Conservation (phyloP, 2,329 filamentous ascomycete genomes). For the Aspergillus clavatus region DNA sequence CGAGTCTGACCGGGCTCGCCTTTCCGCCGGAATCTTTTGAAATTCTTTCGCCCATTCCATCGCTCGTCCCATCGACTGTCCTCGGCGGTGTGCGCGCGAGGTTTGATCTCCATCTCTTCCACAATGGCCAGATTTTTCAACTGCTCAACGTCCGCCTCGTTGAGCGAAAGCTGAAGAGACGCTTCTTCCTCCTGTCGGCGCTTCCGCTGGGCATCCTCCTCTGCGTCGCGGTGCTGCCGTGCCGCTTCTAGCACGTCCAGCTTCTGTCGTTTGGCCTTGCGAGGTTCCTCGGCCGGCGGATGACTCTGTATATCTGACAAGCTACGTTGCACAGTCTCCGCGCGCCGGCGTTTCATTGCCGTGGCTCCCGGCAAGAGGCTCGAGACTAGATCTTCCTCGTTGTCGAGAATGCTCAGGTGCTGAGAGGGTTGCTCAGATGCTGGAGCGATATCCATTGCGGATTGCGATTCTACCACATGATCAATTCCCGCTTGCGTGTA, state of each 20-base stretch:
- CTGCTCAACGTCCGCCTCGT: constrained; percentile 64
- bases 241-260: constrained; percentile 66
- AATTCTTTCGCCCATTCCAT: constrained; percentile 95
- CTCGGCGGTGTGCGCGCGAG: constrained; percentile 27
- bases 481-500: constrained; percentile 29
- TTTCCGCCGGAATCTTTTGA: constrained; percentile 69
- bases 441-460: constrained; percentile 20
- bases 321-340: constrained; percentile 54
- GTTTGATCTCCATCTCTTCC: constrained; percentile 65
- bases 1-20: constrained; percentile 32
- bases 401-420: constrained; percentile 21
- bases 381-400: constrained; percentile 58
- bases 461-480: constrained; percentile 7
- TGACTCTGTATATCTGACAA: constrained; percentile 21
- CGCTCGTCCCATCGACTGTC: constrained; percentile 72
- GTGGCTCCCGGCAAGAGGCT: constrained; percentile 70
- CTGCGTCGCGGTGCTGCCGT: constrained; percentile 47
- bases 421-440: constrained; percentile 23
- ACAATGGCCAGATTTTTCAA: constrained; percentile 71
- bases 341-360: constrained; percentile 70
- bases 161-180: constrained; percentile 51
- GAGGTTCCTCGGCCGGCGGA: constrained; percentile 26
- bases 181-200: constrained; percentile 63
- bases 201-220: constrained; percentile 51
- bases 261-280: constrained; percentile 52